A percentile compares a stretch with the other conserved stretches of the same genome.
Evolutionary conservation across 73 alveolate genomes (phyloP).

Genomic region (Tetrahymena thermophila): DNA sequence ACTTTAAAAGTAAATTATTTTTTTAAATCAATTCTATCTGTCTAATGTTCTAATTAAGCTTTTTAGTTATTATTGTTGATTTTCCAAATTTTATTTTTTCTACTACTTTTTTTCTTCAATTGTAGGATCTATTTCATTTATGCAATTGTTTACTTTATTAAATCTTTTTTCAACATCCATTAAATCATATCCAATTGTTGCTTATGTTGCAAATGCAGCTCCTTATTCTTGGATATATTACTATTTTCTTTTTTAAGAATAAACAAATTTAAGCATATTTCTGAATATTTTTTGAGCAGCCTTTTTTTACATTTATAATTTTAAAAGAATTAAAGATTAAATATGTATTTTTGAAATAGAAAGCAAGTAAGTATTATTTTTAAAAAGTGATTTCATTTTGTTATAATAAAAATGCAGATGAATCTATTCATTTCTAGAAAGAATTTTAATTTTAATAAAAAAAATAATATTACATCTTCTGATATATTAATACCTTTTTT

Average conservation of each 20-base stretch:
- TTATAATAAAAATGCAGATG: neutral
- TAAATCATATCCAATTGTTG: neutral
- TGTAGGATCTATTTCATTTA: neutral
- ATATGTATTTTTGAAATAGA: too few species aligned
- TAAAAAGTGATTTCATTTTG: too few species aligned
- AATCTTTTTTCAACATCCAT: neutral
- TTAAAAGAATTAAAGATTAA: too few species aligned
- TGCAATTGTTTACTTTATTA: neutral
- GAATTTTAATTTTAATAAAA: too few species aligned
- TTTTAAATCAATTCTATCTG: neutral
- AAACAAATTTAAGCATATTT: neutral
- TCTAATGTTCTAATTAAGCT: neutral
- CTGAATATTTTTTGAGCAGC: neutral
- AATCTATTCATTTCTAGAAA: neutral
- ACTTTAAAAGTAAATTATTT: neutral
- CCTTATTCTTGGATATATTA: neutral
- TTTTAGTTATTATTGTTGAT: neutral
- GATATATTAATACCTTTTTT: neutral
- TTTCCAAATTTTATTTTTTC: neutral
- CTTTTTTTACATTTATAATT: neutral
- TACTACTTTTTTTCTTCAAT: neutral
- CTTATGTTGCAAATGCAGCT: neutral
- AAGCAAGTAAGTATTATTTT: too few species aligned
- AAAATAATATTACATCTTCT: neutral
- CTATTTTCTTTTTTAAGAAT: neutral